phyloP scores from a whole-genome alignment of 2,329 filamentous ascomycete genomes.

The Colletotrichum orbiculare region DNA sequence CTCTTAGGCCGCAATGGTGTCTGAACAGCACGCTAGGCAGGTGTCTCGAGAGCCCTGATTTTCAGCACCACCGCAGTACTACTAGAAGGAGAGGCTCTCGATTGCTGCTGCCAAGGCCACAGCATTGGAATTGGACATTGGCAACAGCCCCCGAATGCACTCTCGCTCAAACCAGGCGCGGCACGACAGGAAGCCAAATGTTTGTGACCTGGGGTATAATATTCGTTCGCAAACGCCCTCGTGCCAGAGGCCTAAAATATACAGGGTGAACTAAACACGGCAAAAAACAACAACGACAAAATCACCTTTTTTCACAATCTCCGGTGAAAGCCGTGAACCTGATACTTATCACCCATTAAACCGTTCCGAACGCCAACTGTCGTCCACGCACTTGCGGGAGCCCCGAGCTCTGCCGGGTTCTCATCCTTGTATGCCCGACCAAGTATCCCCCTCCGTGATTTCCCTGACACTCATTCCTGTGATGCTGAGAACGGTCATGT shows the following conservation, averaged over 20 bases:
- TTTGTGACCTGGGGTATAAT: slow-evolving; percentile 24
- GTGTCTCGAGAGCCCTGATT: no score
- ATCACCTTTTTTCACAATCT: slow-evolving; percentile 29
- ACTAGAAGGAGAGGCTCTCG: no score
- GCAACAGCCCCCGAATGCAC: no score
- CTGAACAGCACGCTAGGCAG: no score
- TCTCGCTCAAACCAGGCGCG: neutral
- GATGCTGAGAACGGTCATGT: slow-evolving; percentile 71
- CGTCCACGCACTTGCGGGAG: slow-evolving; percentile 20
- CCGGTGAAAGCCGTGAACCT: slow-evolving; percentile 9
- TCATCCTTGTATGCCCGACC: slow-evolving; percentile 52
- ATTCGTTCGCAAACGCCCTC: slow-evolving; percentile 27
- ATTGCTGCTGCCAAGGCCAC: neutral
- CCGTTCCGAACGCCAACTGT: slow-evolving; percentile 3
- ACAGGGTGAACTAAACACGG: slow-evolving; percentile 25
- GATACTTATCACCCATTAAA: neutral
- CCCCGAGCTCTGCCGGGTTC: slow-evolving; percentile 7
- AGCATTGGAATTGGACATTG: neutral
- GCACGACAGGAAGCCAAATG: neutral
- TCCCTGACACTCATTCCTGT: slow-evolving; percentile 58
- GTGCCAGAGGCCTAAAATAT: slow-evolving; percentile 29
- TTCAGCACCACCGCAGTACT: no score
- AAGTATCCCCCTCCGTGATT: slow-evolving; percentile 54
- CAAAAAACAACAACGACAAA: slow-evolving; percentile 15
- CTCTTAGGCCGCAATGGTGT: no score